A percentile compares a stretch with the other conserved stretches of the same genome.
Conservation (phyloP, 2,329 filamentous ascomycete genomes). For the Cytospora leucostoma region DNA sequence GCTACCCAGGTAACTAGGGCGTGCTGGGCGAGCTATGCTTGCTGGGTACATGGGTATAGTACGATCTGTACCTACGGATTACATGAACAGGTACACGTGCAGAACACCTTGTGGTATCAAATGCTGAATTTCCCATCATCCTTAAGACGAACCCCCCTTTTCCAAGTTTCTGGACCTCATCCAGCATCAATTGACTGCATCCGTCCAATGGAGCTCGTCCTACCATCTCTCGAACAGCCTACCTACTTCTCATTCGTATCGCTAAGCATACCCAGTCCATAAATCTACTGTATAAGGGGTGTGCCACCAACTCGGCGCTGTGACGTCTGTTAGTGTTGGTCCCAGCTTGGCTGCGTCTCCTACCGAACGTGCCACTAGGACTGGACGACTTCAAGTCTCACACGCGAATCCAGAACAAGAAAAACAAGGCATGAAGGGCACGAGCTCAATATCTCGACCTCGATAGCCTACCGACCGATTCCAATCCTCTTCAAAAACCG, state of each 20-base stretch:
- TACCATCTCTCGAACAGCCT: neutral
- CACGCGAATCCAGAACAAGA: neutral
- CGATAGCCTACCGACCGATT: neutral
- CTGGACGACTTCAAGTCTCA: conserved; percentile 8
- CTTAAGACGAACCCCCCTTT: neutral
- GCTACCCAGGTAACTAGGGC: neutral
- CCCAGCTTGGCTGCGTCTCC: neutral
- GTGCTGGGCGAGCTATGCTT: neutral
- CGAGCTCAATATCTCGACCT: neutral
- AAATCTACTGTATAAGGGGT: conserved; percentile 2
- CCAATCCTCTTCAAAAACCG: conserved; percentile 2
- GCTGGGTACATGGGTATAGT: neutral
- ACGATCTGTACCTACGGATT: neutral
- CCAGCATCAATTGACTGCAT: neutral
- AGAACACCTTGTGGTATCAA: neutral
- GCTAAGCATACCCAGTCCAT: neutral
- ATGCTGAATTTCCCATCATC: neutral
- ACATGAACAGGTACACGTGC: too few species aligned
- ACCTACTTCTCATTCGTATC: neutral
- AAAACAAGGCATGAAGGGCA: neutral
- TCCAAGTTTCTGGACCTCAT: neutral
- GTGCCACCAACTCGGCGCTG: neutral
- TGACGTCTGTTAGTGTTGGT: conserved; percentile 2
- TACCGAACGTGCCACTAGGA: conserved; percentile 2
- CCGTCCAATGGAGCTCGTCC: neutral